A percentile compares a stretch with the other conserved stretches of the same genome.
Conservation (phyloP, 2,329 filamentous ascomycete species). For the Domatiomyces catenatus region DNA sequence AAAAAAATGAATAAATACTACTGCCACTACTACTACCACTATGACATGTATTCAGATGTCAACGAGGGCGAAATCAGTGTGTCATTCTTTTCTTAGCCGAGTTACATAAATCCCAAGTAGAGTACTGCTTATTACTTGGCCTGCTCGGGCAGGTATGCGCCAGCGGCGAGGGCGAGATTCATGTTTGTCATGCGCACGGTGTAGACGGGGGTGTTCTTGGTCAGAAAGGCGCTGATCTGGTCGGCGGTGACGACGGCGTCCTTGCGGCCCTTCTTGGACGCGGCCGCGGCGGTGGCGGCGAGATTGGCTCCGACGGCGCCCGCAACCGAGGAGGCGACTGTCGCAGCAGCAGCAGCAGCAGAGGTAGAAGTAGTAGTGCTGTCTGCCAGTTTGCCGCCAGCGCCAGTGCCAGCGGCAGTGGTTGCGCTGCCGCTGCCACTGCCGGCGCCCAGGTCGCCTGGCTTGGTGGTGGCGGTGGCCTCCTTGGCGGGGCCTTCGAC, state of each 20-base stretch:
- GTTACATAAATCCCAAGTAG: no score
- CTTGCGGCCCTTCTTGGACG: slow-evolving; percentile 58
- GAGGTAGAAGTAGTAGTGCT: neutral
- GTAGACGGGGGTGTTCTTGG: slow-evolving; percentile 89
- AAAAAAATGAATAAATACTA: no score
- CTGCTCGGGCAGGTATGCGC: slow-evolving; percentile 43
- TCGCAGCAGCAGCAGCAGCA: slow-evolving; percentile 27
- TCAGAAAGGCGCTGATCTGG: slow-evolving; percentile 86
- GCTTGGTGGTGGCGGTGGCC: slow-evolving; percentile 41
- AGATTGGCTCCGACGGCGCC: slow-evolving; percentile 22
- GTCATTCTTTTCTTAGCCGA: no score
- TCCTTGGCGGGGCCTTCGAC: slow-evolving; percentile 55
- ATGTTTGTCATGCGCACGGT: slow-evolving; percentile 88
- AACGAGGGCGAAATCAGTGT: no score
- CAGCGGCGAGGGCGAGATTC: slow-evolving; percentile 81
- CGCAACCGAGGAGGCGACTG: neutral
- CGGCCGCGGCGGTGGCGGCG: slow-evolving; percentile 14
- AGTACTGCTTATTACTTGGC: slow-evolving; percentile 5
- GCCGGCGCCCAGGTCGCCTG: slow-evolving; percentile 1
- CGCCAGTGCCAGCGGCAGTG: no score
- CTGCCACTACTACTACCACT: no score
- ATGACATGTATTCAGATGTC: no score
- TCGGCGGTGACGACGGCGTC: slow-evolving; percentile 82
- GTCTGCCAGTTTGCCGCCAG: neutral
- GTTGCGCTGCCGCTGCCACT: neutral